Evolutionary conservation across 768 basidiomycete species (phyloP), one percentile per base, ranked within the genome.

Genomic region (Guyanaporus albipodus): DNA sequence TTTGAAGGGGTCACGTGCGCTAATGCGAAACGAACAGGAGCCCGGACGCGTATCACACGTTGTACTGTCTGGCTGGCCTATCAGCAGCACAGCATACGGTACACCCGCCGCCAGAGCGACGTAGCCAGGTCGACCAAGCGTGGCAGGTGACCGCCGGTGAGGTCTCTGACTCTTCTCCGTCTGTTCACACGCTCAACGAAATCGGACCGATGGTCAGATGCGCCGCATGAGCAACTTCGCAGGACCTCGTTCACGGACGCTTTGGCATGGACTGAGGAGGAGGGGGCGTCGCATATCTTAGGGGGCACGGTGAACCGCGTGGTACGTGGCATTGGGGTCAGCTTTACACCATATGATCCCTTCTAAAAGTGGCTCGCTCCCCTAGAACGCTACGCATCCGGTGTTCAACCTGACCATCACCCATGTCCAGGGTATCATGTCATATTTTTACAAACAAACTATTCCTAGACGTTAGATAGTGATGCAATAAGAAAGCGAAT

Each of bases 21-120:
- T 56, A n/a, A 56, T 32, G 1, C n/a, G 7, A 4, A 17, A 37
- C 26, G 21, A 14, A 15, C 54, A 94, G 92, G 67, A 67, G 68
- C n/a, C 71, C 93, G n/a, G 96, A 99, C 62, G 77, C 90, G 31
- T 99, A 99, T 62, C 96, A 99, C 60, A 96, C 95, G 0, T 69
- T 90, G 28, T 98, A 95, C 66, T 94, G 91, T 60, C 78, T 98
- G 3, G 79, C 92, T 5, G 96, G 96, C 11, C 75, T 96, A 15
- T 91, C 95, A 0, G 73, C 81, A 0, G 89, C 95, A 0, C 96
- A 98, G 60, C 92, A 97, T 53, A 78, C 73, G 33, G 75, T 93
- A 1, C 68, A 64, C 29, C 77, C 77, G 1, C 79, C 82, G 0
- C 54, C 65, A 0, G 42, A 63, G 3, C 61, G 71, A 24, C 64